Evolutionary conservation across 2,329 filamentous ascomycete genomes (phyloP).

Genomic region (Pseudophaeomoniella oleicola): DNA sequence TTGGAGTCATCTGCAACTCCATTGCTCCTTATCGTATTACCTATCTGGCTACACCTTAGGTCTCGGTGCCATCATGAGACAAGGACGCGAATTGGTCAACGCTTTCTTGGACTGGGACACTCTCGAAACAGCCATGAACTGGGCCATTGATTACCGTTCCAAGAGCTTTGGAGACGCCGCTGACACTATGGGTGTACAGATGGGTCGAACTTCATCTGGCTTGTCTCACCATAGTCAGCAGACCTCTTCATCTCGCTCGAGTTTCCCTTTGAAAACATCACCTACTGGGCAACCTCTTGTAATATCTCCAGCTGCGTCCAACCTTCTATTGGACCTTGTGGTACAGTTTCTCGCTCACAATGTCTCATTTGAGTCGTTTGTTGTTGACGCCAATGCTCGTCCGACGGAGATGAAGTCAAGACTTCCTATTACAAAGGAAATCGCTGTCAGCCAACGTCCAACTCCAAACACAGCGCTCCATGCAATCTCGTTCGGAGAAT

Average conservation of each 20-base stretch:
- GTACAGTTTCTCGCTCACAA: background rate
- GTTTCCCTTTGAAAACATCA: background rate
- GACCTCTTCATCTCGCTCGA: background rate
- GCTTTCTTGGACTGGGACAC: background rate
- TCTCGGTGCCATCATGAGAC: background rate
- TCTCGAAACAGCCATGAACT: background rate
- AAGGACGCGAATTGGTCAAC: background rate
- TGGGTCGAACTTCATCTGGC: background rate
- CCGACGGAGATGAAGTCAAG: background rate
- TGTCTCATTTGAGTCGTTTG: background rate
- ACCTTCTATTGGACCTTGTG: background rate
- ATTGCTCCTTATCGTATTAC: background rate
- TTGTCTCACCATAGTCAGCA: background rate
- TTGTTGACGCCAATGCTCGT: background rate
- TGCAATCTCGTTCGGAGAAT: background rate
- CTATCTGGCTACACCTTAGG: background rate
- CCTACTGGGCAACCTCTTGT: background rate
- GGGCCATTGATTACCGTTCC: background rate
- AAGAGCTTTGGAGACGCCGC: background rate
- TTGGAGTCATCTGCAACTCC: background rate
- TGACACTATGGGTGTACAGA: background rate
- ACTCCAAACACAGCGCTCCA: background rate
- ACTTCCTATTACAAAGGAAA: background rate
- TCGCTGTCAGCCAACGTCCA: background rate
- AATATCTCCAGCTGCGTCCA: background rate